Percentiles rank a stretch among this genome's conserved stretches.
phyloP scores from a whole-genome alignment of 176 grass and related monocot species.

The Eragrostis curvula region DNA sequence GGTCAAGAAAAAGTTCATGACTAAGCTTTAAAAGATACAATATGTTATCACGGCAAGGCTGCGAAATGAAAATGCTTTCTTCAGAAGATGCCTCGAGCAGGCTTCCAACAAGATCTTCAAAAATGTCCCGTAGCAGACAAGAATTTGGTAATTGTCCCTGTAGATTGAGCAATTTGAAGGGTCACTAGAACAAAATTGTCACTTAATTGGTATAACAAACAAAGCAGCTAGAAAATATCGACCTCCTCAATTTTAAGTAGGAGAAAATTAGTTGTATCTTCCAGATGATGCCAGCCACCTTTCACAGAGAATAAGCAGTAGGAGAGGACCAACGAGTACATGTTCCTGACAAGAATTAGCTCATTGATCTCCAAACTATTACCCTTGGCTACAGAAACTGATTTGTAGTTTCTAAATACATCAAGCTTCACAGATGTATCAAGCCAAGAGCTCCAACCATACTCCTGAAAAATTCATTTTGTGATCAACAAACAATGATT shows the following conservation, averaged over 20 bases:
- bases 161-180: conserved; percentile 34
- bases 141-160: conserved; percentile 68
- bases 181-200: conserved; percentile 13
- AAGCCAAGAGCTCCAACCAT: conserved; percentile 86
- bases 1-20: conserved; percentile 80
- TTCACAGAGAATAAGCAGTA: conserved; percentile 87
- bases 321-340: conserved; percentile 81
- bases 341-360: conserved; percentile 76
- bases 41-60: conserved; percentile 91
- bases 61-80: conserved; percentile 82
- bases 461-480: conserved; percentile 60
- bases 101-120: conserved; percentile 84
- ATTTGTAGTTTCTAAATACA: conserved; percentile 67
- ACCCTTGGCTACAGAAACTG: conserved; percentile 39
- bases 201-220: conserved; percentile 25
- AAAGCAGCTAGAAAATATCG: background rate
- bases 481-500: conserved; percentile 42
- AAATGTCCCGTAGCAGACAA: conserved; percentile 73
- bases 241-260: conserved; percentile 78
- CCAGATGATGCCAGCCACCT: conserved; percentile 95
- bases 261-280: conserved; percentile 87
- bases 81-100: conserved; percentile 75
- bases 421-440: conserved; percentile 73
- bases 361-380: conserved; percentile 58
- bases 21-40: conserved; percentile 91